Percentiles rank a stretch among this genome's conserved stretches.
Evolutionary conservation across 305 asterid genomes (phyloP).

Genomic region (Ilex paraguariensis): DNA sequence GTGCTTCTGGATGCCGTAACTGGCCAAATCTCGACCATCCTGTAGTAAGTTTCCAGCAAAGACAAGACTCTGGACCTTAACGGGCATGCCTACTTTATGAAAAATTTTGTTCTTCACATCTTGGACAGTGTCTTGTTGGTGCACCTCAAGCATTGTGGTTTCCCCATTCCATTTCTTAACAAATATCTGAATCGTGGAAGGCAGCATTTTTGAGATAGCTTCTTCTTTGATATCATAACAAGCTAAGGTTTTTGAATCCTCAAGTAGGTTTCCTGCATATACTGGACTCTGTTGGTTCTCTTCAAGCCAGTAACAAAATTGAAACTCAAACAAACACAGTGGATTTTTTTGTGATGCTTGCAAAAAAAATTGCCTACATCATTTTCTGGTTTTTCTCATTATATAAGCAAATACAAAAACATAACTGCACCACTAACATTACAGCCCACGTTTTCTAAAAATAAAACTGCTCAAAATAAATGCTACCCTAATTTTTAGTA

Average conservation of each 20-base stretch:
- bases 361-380: no score
- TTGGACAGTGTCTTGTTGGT: conserved; percentile 3
- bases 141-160: conserved; percentile 8
- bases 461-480: no score
- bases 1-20: no score
- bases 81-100: conserved; percentile 7
- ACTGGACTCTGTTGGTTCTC: background rate
- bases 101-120: conserved; percentile 14
- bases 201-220: conserved; percentile 12
- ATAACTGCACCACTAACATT: no score
- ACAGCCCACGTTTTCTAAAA: no score
- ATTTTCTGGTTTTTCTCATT: no score
- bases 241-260: conserved; percentile 10
- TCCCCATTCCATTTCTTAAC: background rate
- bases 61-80: conserved; percentile 3
- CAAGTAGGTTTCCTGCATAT: conserved; percentile 9
- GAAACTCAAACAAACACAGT: no score
- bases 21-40: no score
- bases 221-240: conserved; percentile 10
- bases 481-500: no score
- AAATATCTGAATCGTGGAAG: conserved; percentile 12
- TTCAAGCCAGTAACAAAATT: no score
- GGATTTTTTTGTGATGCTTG: no score
- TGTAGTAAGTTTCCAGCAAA: background rate
- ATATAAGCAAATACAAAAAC: no score